Evolutionary conservation across 768 basidiomycete species (phyloP).

Genomic region (Russula vinacea): DNA sequence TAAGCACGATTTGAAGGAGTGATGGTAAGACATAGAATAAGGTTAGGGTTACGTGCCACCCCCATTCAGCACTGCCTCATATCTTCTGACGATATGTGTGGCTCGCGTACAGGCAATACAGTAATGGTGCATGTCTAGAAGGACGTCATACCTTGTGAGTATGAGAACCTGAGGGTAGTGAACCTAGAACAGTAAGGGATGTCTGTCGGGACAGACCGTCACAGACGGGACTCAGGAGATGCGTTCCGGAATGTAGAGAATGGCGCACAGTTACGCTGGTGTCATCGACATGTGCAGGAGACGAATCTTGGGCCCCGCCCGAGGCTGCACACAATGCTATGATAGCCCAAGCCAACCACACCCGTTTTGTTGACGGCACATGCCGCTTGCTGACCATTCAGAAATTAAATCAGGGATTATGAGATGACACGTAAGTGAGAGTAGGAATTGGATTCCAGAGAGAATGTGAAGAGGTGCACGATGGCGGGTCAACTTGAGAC

Average conservation of each 20-base stretch:
- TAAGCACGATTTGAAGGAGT: neutral
- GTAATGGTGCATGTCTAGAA: neutral
- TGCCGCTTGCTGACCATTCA: slow-evolving; percentile 21
- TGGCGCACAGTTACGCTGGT: slow-evolving; percentile 13
- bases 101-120: neutral
- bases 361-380: slow-evolving; percentile 32
- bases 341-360: slow-evolving; percentile 35
- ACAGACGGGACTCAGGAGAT: neutral
- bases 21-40: slow-evolving; percentile 19
- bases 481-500: neutral
- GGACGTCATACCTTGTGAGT: slow-evolving; percentile 8
- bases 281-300: slow-evolving; percentile 17
- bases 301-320: slow-evolving; percentile 27
- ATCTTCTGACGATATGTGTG: neutral
- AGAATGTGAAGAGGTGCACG: neutral
- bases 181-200: slow-evolving; percentile 6
- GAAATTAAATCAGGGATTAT: neutral
- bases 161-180: slow-evolving; percentile 15
- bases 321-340: slow-evolving; percentile 34
- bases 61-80: neutral
- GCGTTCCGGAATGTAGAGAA: neutral
- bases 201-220: slow-evolving; percentile 1
- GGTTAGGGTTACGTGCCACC: slow-evolving; percentile 24
- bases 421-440: neutral
- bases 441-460: neutral